Base-by-base conservation (phyloP, 139 green algal genomes). In the Bryopsis sp. region DNA sequence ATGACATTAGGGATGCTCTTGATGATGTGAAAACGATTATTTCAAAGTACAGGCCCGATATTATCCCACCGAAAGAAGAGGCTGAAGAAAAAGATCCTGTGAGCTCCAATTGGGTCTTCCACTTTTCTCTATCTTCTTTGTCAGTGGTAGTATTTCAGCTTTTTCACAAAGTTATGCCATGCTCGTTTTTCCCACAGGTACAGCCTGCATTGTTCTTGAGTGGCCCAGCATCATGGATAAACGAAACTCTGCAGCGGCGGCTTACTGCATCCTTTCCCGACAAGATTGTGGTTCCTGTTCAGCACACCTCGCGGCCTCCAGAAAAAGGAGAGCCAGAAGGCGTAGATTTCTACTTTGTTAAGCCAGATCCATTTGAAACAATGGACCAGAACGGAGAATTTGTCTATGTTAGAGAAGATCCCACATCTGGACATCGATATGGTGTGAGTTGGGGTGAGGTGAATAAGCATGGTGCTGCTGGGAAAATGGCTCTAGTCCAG, bases 21-120 rank as follows among this genome's bases (percentile, higher is more conserved):
- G 54, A 63, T 11, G 34, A 82, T 58, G 72, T 89, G 22, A 76
- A 74, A 31, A 70, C 50, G 0, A 32, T 81, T 19, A 88, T 90
- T 57, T 72, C 60, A 46, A 67, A 54, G 24, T 71, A 76, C 63
- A 72, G 81, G 7, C 81, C 81, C 31, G 81, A 87, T 68, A 79
- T 87, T 37, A 71, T 85, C n/a, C 47, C 71, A 2, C 66, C 78
- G 15, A 31, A 75, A 63, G 68, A 71, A n/a, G 75, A 84, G 47
- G 19, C 43, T 11, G 15, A 11, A 26, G 43, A 54, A 26, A 19
- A 54, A 54, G 43, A 19, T 19, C n/a, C 43, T 54, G 19, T 54
- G 43, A 11, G 19, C 43, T 54, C 19, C 43, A 11, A 19, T 54
- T 54, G 43, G 11, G 11, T 54, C 43, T 54, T 54, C 43, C 43